Evolutionary conservation across 345 rosid genomes (phyloP).

Genomic region (Heritiera littoralis): DNA sequence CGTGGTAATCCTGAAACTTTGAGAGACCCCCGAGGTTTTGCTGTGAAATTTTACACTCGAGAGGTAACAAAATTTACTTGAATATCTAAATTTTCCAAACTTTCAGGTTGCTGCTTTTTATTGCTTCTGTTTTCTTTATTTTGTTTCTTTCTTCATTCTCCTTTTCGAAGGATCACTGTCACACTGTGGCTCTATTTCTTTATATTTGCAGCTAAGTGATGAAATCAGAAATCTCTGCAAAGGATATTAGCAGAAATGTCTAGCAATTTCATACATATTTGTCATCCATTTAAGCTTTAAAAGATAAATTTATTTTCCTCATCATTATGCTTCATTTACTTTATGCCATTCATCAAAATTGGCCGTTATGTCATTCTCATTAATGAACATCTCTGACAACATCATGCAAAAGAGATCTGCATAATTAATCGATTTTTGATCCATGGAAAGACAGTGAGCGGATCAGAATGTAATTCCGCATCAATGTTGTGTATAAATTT

Average conservation of each 20-base stretch:
- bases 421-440: too few species aligned
- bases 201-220: too few species aligned
- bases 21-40: slow-evolving; percentile 96
- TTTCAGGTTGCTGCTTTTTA: not conserved
- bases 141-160: too few species aligned
- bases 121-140: too few species aligned
- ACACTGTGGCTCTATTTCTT: too few species aligned
- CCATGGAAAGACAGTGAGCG: too few species aligned
- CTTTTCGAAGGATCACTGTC: too few species aligned
- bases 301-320: too few species aligned
- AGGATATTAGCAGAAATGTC: not conserved
- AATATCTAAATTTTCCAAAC: not conserved
- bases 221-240: not conserved
- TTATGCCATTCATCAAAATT: not conserved
- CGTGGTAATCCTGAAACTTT: slow-evolving; percentile 98
- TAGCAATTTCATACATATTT: not conserved
- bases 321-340: not conserved
- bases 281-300: not conserved
- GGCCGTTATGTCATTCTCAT: not conserved
- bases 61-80: slow-evolving; percentile 49
- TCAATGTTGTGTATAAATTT: too few species aligned
- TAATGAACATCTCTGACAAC: not conserved
- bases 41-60: slow-evolving; percentile 95
- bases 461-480: too few species aligned
- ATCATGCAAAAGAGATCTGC: not conserved